These are phyloP conservation scores for Thecamonas trahens DNA, from an alignment of 78 protist genomes.

Conservation along the genomic window DNA sequence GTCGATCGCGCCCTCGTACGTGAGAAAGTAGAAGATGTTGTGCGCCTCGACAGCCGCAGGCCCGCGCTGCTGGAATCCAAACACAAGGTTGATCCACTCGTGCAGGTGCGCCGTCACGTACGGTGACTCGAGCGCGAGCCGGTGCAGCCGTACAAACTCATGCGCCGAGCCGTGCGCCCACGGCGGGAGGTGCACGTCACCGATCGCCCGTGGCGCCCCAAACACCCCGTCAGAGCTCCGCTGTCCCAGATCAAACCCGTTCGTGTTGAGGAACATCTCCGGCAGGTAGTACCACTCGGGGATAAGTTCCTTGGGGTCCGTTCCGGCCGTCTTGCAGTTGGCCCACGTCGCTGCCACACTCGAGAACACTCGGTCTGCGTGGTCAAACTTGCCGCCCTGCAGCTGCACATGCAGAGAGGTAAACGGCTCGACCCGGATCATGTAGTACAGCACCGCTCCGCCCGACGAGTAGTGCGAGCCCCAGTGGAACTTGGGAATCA, in stretches of 20 bases:
- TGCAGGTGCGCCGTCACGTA: slow-evolving; percentile 77
- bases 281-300: slow-evolving; percentile 88
- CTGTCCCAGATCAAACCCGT: slow-evolving; percentile 53
- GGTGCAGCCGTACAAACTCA: slow-evolving; percentile 60
- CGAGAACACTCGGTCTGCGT: slow-evolving; percentile 90
- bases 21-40: slow-evolving; percentile 84
- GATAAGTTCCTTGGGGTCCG: slow-evolving; percentile 87
- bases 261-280: slow-evolving; percentile 70
- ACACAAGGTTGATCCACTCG: slow-evolving; percentile 93
- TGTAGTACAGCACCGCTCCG: slow-evolving; percentile 65
- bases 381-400: slow-evolving; percentile 83
- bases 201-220: slow-evolving; percentile 57
- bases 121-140: slow-evolving; percentile 85
- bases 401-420: slow-evolving; percentile 36
- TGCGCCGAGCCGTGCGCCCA: slow-evolving; percentile 87
- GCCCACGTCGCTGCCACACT: slow-evolving; percentile 63
- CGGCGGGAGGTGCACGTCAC: slow-evolving; percentile 83
- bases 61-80: slow-evolving; percentile 87
- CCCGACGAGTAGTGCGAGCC: slow-evolving; percentile 86
- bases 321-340: slow-evolving; percentile 12
- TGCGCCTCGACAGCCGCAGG: slow-evolving; percentile 65
- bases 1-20: slow-evolving; percentile 72
- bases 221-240: too few relatives aligned
- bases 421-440: slow-evolving; percentile 93
- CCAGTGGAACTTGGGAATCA: slow-evolving; percentile 76